A percentile compares a stretch with the other conserved stretches of the same genome.
Evolutionary conservation across 768 basidiomycete species (phyloP).

Genomic region (Trametes punicea): DNA sequence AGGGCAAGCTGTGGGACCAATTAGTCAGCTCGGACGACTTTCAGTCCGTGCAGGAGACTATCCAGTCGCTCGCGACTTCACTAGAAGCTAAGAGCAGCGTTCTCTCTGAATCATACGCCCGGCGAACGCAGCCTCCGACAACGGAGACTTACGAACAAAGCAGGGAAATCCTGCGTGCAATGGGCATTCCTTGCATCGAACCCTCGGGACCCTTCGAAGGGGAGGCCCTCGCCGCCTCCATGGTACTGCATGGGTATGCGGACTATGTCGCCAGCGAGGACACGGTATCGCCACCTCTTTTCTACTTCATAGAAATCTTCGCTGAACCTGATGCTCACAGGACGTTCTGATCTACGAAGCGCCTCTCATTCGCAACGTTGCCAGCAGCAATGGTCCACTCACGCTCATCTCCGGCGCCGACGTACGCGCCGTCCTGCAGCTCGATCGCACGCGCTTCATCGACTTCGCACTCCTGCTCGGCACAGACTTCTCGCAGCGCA

Average conservation of each 20-base stretch:
- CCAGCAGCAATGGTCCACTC: conserved; percentile 57
- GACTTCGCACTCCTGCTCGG: conserved; percentile 88
- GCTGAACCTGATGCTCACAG: conserved; percentile 32
- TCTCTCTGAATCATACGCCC: conserved; percentile 63
- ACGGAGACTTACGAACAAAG: conserved; percentile 65
- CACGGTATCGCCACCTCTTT: conserved; percentile 54
- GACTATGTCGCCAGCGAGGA: conserved; percentile 93
- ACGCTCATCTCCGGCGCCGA: conserved; percentile 59
- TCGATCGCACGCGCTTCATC: conserved; percentile 59
- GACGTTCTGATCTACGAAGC: conserved; percentile 83
- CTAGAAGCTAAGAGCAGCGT: conserved; percentile 50
- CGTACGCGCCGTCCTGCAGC: conserved; percentile 53
- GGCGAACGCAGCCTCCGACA: conserved; percentile 61
- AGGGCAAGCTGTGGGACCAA: conserved; percentile 56
- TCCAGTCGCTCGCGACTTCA: conserved; percentile 21
- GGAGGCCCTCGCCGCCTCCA: conserved; percentile 78
- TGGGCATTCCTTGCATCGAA: conserved; percentile 82
- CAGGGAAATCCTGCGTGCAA: conserved; percentile 62
- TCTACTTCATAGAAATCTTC: neutral
- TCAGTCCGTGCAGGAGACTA: conserved; percentile 20
- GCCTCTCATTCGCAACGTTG: conserved; percentile 76
- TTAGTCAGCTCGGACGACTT: conserved; percentile 29
- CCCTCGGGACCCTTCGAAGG: conserved; percentile 72
- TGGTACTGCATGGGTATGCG: conserved; percentile 70
- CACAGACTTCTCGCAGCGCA: conserved; percentile 86